Conservation (phyloP, 768 basidiomycete genomes). For the Lentinus brumalis region DNA sequence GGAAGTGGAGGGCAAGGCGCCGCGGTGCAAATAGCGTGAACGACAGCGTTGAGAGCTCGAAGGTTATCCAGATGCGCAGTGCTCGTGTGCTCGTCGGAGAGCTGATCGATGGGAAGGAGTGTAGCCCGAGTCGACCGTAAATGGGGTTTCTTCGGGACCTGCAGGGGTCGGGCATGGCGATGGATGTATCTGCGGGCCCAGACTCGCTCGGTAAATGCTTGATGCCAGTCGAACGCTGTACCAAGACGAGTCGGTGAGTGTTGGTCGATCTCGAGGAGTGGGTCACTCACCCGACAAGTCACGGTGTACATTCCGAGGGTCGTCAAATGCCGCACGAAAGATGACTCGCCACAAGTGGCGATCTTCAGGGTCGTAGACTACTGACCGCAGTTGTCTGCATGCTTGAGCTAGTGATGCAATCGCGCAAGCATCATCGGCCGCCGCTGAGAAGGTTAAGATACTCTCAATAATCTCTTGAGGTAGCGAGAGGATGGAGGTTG, state of each 20-base stretch:
- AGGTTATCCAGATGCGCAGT: neutral
- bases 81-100: too few species aligned
- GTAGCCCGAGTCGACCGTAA: neutral
- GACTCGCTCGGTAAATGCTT: neutral
- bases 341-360: constrained; percentile 39
- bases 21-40: neutral
- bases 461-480: constrained; percentile 39
- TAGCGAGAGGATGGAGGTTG: constrained; percentile 8
- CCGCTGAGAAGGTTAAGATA: constrained; percentile 33
- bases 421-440: constrained; percentile 18
- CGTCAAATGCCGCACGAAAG: constrained; percentile 39
- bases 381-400: constrained; percentile 30
- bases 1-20: neutral
- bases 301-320: constrained; percentile 24
- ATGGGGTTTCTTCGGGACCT: neutral
- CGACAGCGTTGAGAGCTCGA: neutral
- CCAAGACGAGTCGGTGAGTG: neutral
- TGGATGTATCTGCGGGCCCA: neutral
- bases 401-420: constrained; percentile 35
- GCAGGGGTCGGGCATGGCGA: neutral
- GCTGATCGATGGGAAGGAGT: too few species aligned
- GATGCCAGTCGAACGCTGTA: neutral
- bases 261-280: neutral
- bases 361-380: constrained; percentile 35
- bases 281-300: neutral